Evolutionary conservation across 345 rosid species (phyloP), one percentile per base, ranked within the genome.

Genomic region (Melaleuca quinquenervia): DNA sequence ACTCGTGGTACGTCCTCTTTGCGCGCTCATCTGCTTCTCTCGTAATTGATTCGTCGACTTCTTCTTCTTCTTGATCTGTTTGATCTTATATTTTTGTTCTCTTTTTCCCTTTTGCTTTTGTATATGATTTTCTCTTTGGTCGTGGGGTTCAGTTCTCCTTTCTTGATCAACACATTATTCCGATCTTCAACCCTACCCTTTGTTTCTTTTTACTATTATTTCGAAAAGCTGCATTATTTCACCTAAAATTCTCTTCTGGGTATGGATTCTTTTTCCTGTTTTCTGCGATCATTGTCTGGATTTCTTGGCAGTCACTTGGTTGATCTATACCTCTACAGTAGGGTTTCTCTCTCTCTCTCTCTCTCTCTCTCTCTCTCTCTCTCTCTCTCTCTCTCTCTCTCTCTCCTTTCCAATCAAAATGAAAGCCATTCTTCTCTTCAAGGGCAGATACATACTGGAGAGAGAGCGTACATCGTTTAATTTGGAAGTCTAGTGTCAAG

Each of bases 1-100:
- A 93, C 83, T 88, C 91, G 44, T 89, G 93, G 95, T 93, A 82
- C 48, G 85, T 44, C 26, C 54, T 45, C 74, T 41, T 50, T 53
- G 16, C 51, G 32, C 16, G 36, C 29, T 32, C 84, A 15, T 16
- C 58, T 53, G 55, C 55, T 51, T 51, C 52, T 45, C 52, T 48
- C 52, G 27, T n/a, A 16, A 18, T 76, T 51, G 16, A 48, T 44
- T 50, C 29, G 14, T 82, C 52, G 36, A 49, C 26, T 21, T 22
- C n/a, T 48, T 48, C n/a, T 80, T 49, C 52, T 41, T 49, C 74
- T n/a, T 62, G 41, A 14, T 16, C 76, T 64, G 45, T 64, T 64
- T 64, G 45, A 41, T 32, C 45, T 18, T 32, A 32, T 18, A 70
- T 20, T 70, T 32, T 32, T n/a, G 70, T 58, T 7, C n/a, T 12